phyloP scores from a whole-genome alignment of 768 basidiomycete genomes.

The Scleroderma bovista region DNA sequence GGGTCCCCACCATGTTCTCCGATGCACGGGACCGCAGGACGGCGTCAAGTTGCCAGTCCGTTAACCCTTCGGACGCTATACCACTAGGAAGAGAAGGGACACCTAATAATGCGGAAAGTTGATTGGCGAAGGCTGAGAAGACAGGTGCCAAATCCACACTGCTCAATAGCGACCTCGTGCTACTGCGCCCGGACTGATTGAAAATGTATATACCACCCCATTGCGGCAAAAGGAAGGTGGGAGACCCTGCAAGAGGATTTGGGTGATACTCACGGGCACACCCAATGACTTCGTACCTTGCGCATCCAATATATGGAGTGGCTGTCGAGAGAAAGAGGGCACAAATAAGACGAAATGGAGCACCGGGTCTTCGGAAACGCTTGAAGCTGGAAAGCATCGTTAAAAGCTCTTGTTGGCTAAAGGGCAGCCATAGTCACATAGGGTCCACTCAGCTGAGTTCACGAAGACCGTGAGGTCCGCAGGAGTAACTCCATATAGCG shows the following conservation, averaged over 20 bases:
- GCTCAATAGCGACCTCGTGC: constrained; percentile 26
- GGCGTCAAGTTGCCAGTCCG: constrained; percentile 79
- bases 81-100: constrained; percentile 55
- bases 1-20: constrained; percentile 62
- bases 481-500: constrained; percentile 54
- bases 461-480: constrained; percentile 91
- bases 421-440: constrained; percentile 52
- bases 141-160: constrained; percentile 40
- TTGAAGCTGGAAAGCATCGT: constrained; percentile 58
- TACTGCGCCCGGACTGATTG: constrained; percentile 42
- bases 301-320: constrained; percentile 59
- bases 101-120: constrained; percentile 79
- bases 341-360: constrained; percentile 89
- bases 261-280: constrained; percentile 6
- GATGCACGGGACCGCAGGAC: constrained; percentile 63
- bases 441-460: constrained; percentile 93
- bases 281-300: constrained; percentile 35
- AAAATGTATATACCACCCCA: constrained; percentile 86
- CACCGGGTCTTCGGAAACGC: constrained; percentile 89
- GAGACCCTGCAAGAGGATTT: constrained; percentile 33
- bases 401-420: constrained; percentile 1
- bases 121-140: constrained; percentile 62
- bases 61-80: constrained; percentile 38
- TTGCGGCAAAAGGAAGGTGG: constrained; percentile 85
- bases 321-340: constrained; percentile 63